Conservation (phyloP, 331 rosid genomes). For the Prunus yedoensis region DNA sequence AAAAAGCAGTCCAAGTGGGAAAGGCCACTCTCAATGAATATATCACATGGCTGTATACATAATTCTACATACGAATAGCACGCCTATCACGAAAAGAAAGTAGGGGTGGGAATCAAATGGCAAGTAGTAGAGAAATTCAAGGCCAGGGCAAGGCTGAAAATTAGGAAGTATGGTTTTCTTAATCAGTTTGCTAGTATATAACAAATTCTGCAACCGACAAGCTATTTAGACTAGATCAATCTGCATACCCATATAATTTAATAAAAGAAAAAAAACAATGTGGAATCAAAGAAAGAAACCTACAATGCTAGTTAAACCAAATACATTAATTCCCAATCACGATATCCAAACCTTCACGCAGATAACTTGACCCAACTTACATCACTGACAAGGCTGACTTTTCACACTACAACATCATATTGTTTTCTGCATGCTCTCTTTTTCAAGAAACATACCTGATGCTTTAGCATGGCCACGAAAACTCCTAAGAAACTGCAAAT, state of each 20-base stretch:
- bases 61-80: too few species aligned
- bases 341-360: background rate
- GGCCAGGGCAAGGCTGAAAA: too few species aligned
- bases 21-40: too few species aligned
- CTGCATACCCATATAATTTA: background rate
- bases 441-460: background rate
- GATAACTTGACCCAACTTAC: background rate
- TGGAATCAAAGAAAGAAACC: background rate
- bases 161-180: too few species aligned
- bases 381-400: background rate
- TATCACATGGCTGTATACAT: too few species aligned
- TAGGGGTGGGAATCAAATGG: too few species aligned
- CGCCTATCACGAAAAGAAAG: too few species aligned
- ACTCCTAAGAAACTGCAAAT: background rate
- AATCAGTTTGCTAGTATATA: too few species aligned
- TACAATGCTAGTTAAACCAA: background rate
- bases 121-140: too few species aligned
- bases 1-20: too few species aligned
- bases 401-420: background rate
- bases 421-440: background rate
- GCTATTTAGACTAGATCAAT: background rate
- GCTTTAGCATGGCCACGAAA: background rate
- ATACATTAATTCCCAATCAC: background rate
- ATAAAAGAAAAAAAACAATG: background rate
- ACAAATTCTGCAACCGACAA: too few species aligned